Base-by-base conservation (phyloP, 2,329 filamentous ascomycete genomes). In the Colletotrichum sojae region DNA sequence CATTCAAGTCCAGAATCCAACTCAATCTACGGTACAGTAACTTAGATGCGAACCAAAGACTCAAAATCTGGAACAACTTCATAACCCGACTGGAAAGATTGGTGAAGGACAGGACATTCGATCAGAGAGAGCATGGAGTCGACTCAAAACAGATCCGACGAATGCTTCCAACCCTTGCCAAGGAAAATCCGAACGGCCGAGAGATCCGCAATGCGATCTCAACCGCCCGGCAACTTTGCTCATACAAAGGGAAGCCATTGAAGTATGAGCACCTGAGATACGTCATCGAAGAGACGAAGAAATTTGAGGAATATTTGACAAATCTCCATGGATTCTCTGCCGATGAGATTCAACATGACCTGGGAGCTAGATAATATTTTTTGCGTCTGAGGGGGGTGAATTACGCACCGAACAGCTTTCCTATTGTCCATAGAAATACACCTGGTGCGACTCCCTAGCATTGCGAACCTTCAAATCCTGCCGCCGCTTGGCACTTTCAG, bases 1-100 rank as follows among this genome's bases (percentile, higher is more conserved):
- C 77, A 8, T 79, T 81, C 73, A 77, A 78, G 57, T 80, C 78
- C 0, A 75, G 79, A 2, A 80, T 80, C 46, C 75, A 80, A 49
- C 67, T 80, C 6, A 76, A 71, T 6, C 73, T 82, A 0, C 78
- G 80, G 56, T 82, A 82, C 59, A 75, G 68, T 0, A 61, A 70
- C 6, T 68, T 77, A 1, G 40, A 55, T 18, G 43, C 60, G 6
- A 25, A 65, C 0, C 60, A 72, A 22, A 69, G 71, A 1, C 10
- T 56, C 0, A 31, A 67, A 12, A 73, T 76, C 8, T 76, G 58
- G 57, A 63, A 1, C 1, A 65, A 58, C 2, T 65, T 53, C 3
- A 59, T 65, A 16, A 6, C 22, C 1, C 43, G 61, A 0, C 8
- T 57, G 6, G 36, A 53, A 9, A 13, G 6, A 1, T 5, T 57